These are phyloP conservation scores for Paraleonurus japonicus DNA, from an alignment of 257 asterid species.

Conservation along the genomic window DNA sequence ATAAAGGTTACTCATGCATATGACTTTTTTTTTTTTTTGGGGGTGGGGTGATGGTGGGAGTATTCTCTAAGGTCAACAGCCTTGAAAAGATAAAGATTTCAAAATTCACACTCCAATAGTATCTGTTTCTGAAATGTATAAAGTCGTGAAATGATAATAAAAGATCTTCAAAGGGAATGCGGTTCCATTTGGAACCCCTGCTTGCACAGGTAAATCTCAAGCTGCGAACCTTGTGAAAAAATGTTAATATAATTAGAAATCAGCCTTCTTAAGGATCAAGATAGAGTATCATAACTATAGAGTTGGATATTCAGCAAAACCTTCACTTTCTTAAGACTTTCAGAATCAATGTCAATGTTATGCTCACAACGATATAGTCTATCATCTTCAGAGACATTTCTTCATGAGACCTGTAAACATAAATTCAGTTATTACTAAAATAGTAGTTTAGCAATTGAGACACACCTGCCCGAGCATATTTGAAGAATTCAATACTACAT, in stretches of 20 bases:
- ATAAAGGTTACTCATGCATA: background rate
- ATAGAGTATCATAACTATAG: conserved; percentile 1
- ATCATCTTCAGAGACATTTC: conserved; percentile 90
- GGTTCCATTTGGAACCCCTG: conserved; percentile 8
- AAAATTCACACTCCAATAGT: background rate
- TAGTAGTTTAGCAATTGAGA: conserved; percentile 21
- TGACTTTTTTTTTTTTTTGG: background rate
- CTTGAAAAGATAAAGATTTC: background rate
- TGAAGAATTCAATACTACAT: conserved; percentile 3
- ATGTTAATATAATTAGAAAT: conserved; percentile 10
- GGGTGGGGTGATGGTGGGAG: background rate
- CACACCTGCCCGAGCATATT: background rate
- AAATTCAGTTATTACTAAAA: conserved; percentile 17
- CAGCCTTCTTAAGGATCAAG: conserved; percentile 2
- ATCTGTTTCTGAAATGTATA: background rate
- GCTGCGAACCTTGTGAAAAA: conserved; percentile 4
- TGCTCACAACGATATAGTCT: conserved; percentile 75
- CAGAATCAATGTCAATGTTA: conserved; percentile 67
- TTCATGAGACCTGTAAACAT: conserved; percentile 80
- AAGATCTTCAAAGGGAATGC: background rate
- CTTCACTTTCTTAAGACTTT: conserved; percentile 63
- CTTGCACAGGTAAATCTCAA: background rate
- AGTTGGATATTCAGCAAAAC: conserved; percentile 34
- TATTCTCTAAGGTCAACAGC: conserved; percentile 7
- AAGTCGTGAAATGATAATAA: background rate